Base-by-base conservation (phyloP, 495 filamentous ascomycete genomes). In the Neurospora pannonica region DNA sequence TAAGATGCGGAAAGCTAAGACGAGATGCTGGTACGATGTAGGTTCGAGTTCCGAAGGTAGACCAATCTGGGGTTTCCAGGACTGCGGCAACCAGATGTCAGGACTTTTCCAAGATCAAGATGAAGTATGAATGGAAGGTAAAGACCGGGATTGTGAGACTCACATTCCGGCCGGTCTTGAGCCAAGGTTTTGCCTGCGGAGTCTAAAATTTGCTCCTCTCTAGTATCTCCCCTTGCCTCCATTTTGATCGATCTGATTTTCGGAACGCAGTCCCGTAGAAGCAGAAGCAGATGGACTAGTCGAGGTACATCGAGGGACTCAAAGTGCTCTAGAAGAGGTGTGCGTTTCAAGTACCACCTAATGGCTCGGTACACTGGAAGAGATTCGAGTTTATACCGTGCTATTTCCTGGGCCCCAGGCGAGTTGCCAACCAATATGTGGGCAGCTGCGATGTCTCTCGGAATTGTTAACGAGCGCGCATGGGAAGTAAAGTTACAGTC, bases 401-500 rank as follows among this genome's bases (percentile, higher is more conserved):
- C 21, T 54, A 21, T 3, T 54, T 54, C 21, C 21, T 54, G 46
- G 46, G 46, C 21, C 48, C 11, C 2, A 21, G 21, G 46, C 21
- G 1, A 24, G 10, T 46, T 46, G 8, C n/a, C 42, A 46, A 21
- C 42, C 42, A 21, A 1, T 21, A 54, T 13, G 1, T 24, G 46
- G n/a, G 46, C 0, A 24, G 43, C 43, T 48, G 43, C 43, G 0
- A 48, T 48, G n/a, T 48, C 43, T 24, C 43, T 48, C 1, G 43
- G 43, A 1, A 48, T 48, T 21, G 0, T 24, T 0, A 24, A 5
- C 2, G 43, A 48, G 43, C 19, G 43, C 9, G 43, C 43, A 48
- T 0, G 4, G 9, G 0, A 0, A 24, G 46, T 54, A 54, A 24
- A 54, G 1, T 0, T 13, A 0, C n/a, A 54, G n/a, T 24, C 46